Conservation (phyloP, 345 rosid genomes). For the Arabis alpina region DNA sequence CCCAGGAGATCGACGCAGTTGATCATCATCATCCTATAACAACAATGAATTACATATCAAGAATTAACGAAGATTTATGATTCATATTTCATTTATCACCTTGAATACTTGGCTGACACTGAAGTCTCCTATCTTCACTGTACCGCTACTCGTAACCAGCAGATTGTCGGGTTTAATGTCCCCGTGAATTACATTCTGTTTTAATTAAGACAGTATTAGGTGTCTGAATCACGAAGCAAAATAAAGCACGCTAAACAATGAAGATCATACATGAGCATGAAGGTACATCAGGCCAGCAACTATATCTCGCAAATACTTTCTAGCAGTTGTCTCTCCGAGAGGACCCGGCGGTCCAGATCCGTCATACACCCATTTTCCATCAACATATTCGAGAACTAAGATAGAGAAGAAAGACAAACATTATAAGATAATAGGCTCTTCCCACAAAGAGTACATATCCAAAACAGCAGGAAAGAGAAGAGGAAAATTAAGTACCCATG, state of each 20-base stretch:
- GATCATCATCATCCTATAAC: conserved; percentile 85
- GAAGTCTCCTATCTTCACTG: conserved; percentile 94
- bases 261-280: conserved; percentile 81
- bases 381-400: conserved; percentile 94
- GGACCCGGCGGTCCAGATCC: conserved; percentile 66
- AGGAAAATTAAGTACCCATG: conserved; percentile 73
- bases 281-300: conserved; percentile 93
- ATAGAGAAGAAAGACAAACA: conserved; percentile 18
- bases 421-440: conserved; percentile 7
- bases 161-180: conserved; percentile 99
- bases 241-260: neutral
- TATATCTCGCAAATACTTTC: conserved; percentile 83
- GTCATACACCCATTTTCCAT: conserved; percentile 78
- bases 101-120: conserved; percentile 97
- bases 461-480: conserved; percentile 32
- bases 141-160: conserved; percentile 74
- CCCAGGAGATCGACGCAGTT: conserved; percentile 97
- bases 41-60: conserved; percentile 16
- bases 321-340: conserved; percentile 77
- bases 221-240: neutral
- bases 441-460: neutral
- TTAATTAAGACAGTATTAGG: conserved; percentile 23
- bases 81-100: conserved; percentile 51
- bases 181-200: conserved; percentile 92
- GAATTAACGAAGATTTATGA: conserved; percentile 6